Evolutionary conservation across 768 basidiomycete species (phyloP).

Genomic region (Cystobasidium onofrii): DNA sequence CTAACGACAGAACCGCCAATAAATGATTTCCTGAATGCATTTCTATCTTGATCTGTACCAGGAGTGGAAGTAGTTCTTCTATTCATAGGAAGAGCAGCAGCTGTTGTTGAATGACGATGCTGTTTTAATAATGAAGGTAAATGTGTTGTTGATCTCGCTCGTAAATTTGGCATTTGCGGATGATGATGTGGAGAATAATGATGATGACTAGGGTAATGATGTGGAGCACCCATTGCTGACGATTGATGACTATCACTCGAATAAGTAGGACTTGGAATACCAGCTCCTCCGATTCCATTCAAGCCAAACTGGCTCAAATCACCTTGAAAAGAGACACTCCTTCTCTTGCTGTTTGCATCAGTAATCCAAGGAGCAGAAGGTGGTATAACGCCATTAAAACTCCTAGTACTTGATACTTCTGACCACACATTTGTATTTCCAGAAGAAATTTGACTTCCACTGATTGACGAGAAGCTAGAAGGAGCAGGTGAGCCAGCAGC

Average conservation of each 20-base stretch:
- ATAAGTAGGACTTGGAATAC: background rate
- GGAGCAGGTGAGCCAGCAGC: background rate
- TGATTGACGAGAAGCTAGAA: background rate
- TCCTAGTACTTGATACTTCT: slow-evolving; percentile 4
- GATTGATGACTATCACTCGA: background rate
- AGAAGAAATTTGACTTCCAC: background rate
- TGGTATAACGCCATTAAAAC: background rate
- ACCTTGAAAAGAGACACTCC: slow-evolving; percentile 27
- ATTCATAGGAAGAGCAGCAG: background rate
- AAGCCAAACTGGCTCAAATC: background rate
- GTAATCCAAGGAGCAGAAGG: background rate
- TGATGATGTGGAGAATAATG: background rate
- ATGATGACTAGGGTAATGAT: background rate
- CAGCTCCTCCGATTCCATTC: no score
- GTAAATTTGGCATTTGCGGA: background rate
- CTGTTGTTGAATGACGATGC: background rate
- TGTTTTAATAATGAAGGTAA: background rate
- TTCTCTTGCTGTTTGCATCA: slow-evolving; percentile 4
- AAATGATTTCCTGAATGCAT: slow-evolving; percentile 3
- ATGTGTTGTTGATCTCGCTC: background rate
- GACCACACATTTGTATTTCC: background rate
- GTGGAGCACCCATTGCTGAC: background rate
- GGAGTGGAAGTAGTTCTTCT: slow-evolving; percentile 1
- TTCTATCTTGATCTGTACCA: background rate
- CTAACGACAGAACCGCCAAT: background rate